Percentiles rank a stretch among this genome's conserved stretches.
phyloP scores from a whole-genome alignment of 2,329 filamentous ascomycete genomes.

The Hymenoscyphus infarciens region DNA sequence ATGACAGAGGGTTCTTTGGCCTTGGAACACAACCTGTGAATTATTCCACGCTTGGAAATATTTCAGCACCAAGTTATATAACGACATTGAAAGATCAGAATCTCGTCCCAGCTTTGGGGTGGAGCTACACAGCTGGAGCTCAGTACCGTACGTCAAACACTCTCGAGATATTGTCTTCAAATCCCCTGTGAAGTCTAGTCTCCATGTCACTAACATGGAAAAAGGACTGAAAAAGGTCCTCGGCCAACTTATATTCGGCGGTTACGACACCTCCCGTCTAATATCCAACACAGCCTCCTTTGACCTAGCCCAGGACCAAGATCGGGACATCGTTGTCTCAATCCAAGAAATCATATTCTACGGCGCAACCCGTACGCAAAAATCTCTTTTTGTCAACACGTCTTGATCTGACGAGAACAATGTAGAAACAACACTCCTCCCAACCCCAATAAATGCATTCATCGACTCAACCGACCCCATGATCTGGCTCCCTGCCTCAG shows the following conservation, averaged over 20 bases:
- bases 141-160: constrained; percentile 36
- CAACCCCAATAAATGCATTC: constrained; percentile 30
- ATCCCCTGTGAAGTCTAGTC: no score
- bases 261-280: constrained; percentile 40
- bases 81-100: constrained; percentile 24
- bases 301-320: constrained; percentile 37
- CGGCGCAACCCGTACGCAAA: not conserved
- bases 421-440: constrained; percentile 16
- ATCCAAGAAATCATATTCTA: constrained; percentile 35
- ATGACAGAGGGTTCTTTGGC: constrained; percentile 18
- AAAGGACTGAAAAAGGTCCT: constrained; percentile 32
- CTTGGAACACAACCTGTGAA: constrained; percentile 21
- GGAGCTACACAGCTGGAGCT: constrained; percentile 43
- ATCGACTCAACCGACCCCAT: constrained; percentile 40
- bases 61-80: constrained; percentile 3
- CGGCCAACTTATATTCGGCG: constrained; percentile 40
- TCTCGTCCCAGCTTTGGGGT: constrained; percentile 36
- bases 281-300: constrained; percentile 37
- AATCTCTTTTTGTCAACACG: no score
- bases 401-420: no score
- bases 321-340: constrained; percentile 37
- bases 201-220: not conserved
- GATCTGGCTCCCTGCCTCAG: constrained; percentile 37
- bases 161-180: no score
- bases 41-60: constrained; percentile 16